phyloP scores from a whole-genome alignment of 805 yeast genomes.

The Cyberlindnera saturnus region DNA sequence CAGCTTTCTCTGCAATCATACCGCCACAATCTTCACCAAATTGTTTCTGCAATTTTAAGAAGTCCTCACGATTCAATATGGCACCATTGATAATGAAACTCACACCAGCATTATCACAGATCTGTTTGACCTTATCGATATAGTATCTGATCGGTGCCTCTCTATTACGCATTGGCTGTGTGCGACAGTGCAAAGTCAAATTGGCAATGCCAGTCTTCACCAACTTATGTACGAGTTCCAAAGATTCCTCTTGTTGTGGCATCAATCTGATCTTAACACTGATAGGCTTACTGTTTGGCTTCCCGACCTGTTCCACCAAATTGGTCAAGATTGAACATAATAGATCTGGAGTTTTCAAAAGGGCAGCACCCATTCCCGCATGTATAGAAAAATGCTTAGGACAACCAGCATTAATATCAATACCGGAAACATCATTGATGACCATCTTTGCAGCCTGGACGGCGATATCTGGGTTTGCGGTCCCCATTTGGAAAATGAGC shows the following conservation, averaged over 20 bases:
- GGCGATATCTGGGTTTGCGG: constrained; percentile 77
- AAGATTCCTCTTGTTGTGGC: constrained; percentile 54
- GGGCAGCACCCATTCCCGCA: constrained; percentile 97
- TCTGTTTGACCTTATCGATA: constrained; percentile 51
- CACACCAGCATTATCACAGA: constrained; percentile 58
- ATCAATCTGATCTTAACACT: constrained; percentile 86
- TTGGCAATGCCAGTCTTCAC: constrained; percentile 78
- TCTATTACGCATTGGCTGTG: constrained; percentile 81
- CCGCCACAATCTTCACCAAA: constrained; percentile 68
- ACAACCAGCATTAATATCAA: constrained; percentile 94
- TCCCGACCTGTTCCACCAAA: constrained; percentile 76
- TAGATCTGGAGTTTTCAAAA: constrained; percentile 74
- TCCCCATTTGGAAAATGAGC: constrained; percentile 86
- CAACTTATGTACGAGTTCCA: constrained; percentile 49
- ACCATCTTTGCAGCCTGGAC: constrained; percentile 81
- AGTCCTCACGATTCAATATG: constrained; percentile 50
- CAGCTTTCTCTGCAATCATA: constrained; percentile 93
- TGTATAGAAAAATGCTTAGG: constrained; percentile 95
- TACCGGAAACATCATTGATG: constrained; percentile 82
- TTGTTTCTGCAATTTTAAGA: constrained; percentile 40
- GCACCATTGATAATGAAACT: constrained; percentile 82
- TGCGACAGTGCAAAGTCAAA: constrained; percentile 88
- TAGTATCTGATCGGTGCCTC: constrained; percentile 74
- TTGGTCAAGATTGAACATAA: constrained; percentile 61
- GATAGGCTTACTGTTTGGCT: constrained; percentile 69